phyloP scores from a whole-genome alignment of 2,329 filamentous ascomycete genomes.

The Penicillium sp. region DNA sequence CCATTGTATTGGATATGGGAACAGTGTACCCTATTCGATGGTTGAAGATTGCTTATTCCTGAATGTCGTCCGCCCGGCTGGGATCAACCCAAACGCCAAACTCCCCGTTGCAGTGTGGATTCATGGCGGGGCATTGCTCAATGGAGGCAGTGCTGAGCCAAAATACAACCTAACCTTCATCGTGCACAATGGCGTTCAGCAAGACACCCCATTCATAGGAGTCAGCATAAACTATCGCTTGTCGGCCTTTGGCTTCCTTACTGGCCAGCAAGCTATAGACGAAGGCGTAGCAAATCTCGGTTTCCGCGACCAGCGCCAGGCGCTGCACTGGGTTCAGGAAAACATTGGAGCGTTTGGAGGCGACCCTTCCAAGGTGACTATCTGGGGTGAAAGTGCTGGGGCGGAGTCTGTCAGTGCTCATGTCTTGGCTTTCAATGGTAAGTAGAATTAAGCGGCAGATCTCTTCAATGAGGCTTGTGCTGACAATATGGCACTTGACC shows the following conservation, averaged over 20 bases:
- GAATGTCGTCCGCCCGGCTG: conserved; percentile 26
- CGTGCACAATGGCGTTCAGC: conserved; percentile 46
- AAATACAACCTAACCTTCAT: background rate
- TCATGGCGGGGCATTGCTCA: conserved; percentile 50
- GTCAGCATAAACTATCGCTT: conserved; percentile 59
- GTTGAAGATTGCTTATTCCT: conserved; percentile 29
- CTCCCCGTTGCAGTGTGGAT: conserved; percentile 25
- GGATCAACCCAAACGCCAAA: no score
- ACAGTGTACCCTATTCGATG: background rate
- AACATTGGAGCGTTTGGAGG: conserved; percentile 15
- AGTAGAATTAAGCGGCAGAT: no score
- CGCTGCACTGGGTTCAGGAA: conserved; percentile 17
- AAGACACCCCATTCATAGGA: conserved; percentile 55
- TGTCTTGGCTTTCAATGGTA: no score
- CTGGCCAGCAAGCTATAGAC: conserved; percentile 34
- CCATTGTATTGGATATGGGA: background rate
- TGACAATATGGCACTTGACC: no score
- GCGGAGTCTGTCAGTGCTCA: conserved; percentile 1
- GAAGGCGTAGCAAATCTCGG: conserved; percentile 36
- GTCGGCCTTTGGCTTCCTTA: conserved; percentile 55
- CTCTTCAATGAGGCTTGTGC: no score
- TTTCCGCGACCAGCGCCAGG: conserved; percentile 40
- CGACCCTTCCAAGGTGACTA: conserved; percentile 20
- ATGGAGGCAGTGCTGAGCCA: conserved; percentile 27
- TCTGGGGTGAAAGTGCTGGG: conserved; percentile 24